Evolutionary conservation across 169 alveolate genomes (phyloP).

Genomic region (Theileria annulata): DNA sequence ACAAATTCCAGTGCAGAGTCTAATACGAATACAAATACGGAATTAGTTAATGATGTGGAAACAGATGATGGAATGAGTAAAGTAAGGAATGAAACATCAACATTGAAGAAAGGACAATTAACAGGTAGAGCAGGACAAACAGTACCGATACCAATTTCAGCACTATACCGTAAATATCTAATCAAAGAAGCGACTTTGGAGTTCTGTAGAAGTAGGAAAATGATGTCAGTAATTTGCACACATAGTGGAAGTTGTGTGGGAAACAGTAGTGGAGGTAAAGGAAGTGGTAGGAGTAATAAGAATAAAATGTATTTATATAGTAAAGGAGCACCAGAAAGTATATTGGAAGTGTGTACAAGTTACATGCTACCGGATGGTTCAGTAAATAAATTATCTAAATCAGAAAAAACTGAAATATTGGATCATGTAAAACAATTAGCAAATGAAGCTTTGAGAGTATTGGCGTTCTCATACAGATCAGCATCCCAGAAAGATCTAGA

Average conservation of each 20-base stretch:
- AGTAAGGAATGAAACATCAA: not conserved
- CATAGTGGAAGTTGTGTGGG: constrained; percentile 7
- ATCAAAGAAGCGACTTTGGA: constrained; percentile 89
- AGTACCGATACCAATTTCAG: not conserved
- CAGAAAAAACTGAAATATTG: constrained; percentile 75
- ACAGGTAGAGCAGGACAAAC: not conserved
- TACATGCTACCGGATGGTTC: constrained; percentile 83
- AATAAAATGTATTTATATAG: constrained; percentile 82
- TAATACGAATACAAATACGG: too few relatives aligned
- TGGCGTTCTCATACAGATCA: constrained; percentile 80
- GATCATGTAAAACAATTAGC: constrained; percentile 86
- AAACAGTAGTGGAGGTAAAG: constrained; percentile 37
- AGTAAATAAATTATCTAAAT: constrained; percentile 78
- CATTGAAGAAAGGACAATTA: not conserved
- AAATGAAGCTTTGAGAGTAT: constrained; percentile 83
- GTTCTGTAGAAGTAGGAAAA: constrained; percentile 94
- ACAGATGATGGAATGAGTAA: not conserved
- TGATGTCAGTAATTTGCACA: constrained; percentile 90
- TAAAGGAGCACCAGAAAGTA: constrained; percentile 99
- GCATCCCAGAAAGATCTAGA: constrained; percentile 63
- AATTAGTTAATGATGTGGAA: too few relatives aligned
- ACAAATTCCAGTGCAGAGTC: too few relatives aligned
- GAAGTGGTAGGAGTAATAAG: constrained; percentile 21
- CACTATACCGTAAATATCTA: constrained; percentile 41
- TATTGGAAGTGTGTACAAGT: constrained; percentile 82